Base-by-base conservation (phyloP, 2,329 filamentous ascomycete species). In the Aspergillus spinulosporus region DNA sequence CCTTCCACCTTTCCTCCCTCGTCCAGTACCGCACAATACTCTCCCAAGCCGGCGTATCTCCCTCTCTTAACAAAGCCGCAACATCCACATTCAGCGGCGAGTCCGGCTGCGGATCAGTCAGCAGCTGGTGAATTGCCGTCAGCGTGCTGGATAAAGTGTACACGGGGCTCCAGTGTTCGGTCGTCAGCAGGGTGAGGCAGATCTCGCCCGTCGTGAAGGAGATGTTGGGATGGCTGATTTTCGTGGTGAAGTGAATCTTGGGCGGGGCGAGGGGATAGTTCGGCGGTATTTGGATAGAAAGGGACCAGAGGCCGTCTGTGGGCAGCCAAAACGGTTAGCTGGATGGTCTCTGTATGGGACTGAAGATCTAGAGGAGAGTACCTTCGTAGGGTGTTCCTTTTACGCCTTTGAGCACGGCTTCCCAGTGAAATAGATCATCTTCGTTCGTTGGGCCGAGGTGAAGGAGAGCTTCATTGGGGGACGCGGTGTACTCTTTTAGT, bases 191-290 rank as follows among this genome's bases (percentile, higher is more conserved):
- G 70, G 97, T 94, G 29, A 97, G 84, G 74, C 94, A 99, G 69
- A 99, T 94, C 75, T 97, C 92, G 64, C 94, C 94, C 2, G 85
- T 92, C 39, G 79, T 77, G 70, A 85, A 85, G 59, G 82, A 78
- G 45, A 88, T 85, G 74, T 97, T 97, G 47, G 92, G 87, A 77
- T 96, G 92, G 67, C 90, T 89, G 63, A 95, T 85, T 60, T 86
- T 85, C 36, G 92, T 99, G n/a, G 81, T 77, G 78, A 99, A 99
- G 56, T 76, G 80, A 62, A 99, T 87, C 40, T 79, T 82, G 1
- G 94, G 94, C 1, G 94, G 88, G 1, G 83, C 75, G 56, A 89
- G 81, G 2, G 94, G 94, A 75, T 99, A 97, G 40, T 82, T 84
- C 0, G 82, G 64, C 0, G 94, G 92, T 66, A 97, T 83, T 49